Percentiles rank a stretch among this genome's conserved stretches.
Evolutionary conservation across 1,139 yeast species (phyloP).

Genomic region (Lodderomyces margitis): DNA sequence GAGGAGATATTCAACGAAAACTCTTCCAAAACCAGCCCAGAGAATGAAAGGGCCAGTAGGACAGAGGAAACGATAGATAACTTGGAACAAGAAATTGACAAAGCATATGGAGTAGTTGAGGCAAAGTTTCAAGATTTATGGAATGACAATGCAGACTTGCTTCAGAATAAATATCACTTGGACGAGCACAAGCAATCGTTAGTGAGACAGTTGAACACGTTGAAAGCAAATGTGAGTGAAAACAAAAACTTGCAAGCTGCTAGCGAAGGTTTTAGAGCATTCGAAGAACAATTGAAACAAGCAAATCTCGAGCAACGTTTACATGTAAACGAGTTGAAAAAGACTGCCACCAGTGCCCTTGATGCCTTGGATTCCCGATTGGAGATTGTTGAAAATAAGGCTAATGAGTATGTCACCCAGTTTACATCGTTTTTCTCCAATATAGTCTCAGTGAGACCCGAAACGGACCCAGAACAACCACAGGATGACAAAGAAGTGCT

Average conservation of each 20-base stretch:
- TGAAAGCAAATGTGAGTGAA: constrained; percentile 24
- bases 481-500: constrained; percentile 20
- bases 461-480: constrained; percentile 15
- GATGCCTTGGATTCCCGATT: constrained; percentile 67
- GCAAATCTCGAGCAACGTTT: constrained; percentile 15
- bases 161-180: constrained; percentile 35
- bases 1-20: constrained; percentile 15
- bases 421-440: constrained; percentile 59
- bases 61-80: constrained; percentile 50
- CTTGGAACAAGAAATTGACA: constrained; percentile 54
- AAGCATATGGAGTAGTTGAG: constrained; percentile 48
- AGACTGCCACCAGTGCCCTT: constrained; percentile 55
- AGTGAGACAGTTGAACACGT: constrained; percentile 31
- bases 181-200: constrained; percentile 44
- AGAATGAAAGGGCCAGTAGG: constrained; percentile 15
- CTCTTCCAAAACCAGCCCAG: constrained; percentile 8
- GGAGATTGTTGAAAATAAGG: constrained; percentile 64
- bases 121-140: constrained; percentile 39
- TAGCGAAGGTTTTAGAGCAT: constrained; percentile 25
- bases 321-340: constrained; percentile 19
- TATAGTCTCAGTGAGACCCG: constrained; percentile 40
- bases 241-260: constrained; percentile 20
- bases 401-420: constrained; percentile 56
- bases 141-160: constrained; percentile 30
- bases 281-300: constrained; percentile 34